Evolutionary conservation across 179 eudicot genomes (phyloP).

Genomic region (Patellifolia procumbens): DNA sequence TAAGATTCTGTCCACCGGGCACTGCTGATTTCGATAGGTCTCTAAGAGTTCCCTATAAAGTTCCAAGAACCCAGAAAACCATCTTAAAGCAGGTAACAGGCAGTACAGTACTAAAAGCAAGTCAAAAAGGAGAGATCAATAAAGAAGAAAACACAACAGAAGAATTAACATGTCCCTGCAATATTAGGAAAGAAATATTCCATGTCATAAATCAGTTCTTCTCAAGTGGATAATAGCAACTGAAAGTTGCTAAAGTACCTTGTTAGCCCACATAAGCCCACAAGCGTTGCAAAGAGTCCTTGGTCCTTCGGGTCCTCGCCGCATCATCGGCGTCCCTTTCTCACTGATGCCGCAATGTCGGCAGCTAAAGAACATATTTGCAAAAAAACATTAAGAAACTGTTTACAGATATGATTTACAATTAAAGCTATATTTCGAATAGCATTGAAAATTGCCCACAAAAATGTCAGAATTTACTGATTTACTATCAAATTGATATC

Average conservation of each 20-base stretch:
- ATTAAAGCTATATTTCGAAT: too few species aligned
- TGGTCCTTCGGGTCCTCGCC: slow-evolving; percentile 83
- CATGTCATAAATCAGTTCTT: neutral
- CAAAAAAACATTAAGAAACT: neutral
- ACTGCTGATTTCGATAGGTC: slow-evolving; percentile 60
- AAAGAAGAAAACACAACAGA: neutral
- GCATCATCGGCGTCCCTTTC: slow-evolving; percentile 85
- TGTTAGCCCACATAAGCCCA: slow-evolving; percentile 89
- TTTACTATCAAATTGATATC: neutral
- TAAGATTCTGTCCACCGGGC: slow-evolving; percentile 38
- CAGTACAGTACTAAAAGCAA: neutral
- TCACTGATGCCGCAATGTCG: slow-evolving; percentile 77
- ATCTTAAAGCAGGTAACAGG: neutral
- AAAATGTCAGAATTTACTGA: neutral
- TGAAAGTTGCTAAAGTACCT: slow-evolving; percentile 40
- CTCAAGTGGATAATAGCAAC: neutral
- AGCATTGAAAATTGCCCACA: too few species aligned
- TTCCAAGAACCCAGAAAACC: neutral
- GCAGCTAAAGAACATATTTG: slow-evolving; percentile 43
- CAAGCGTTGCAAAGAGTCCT: slow-evolving; percentile 88
- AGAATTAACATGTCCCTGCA: neutral
- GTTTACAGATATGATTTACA: too few species aligned
- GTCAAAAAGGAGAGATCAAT: neutral
- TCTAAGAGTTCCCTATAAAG: slow-evolving; percentile 60
- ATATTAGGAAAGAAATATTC: neutral